phyloP scores from a whole-genome alignment of 2,329 filamentous ascomycete genomes.

The Metarhizium brunneum region DNA sequence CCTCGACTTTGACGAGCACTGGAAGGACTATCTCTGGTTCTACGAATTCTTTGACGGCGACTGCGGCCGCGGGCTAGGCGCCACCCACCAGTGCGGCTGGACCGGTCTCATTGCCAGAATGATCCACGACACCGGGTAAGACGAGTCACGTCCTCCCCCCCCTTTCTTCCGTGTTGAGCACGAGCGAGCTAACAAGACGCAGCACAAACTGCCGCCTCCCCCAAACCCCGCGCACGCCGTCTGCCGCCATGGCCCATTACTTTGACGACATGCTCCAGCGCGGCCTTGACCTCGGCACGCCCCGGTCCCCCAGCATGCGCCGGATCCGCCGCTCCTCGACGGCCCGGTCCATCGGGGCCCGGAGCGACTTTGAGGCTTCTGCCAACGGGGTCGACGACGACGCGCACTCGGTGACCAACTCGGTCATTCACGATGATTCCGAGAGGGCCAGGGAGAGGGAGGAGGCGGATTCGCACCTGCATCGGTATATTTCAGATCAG shows the following conservation, averaged over 20 bases:
- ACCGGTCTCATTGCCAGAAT: constrained; percentile 91
- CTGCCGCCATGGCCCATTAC: constrained; percentile 78
- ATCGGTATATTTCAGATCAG: constrained; percentile 74
- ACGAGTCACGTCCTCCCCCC: constrained; percentile 6
- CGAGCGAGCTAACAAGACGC: background rate
- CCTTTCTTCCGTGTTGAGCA: background rate
- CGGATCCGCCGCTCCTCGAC: constrained; percentile 71
- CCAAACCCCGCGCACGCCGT: constrained; percentile 84
- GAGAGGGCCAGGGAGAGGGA: constrained; percentile 38
- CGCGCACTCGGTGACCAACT: constrained; percentile 21
- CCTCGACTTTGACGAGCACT: constrained; percentile 84
- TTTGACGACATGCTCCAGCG: constrained; percentile 78
- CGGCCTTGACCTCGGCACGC: constrained; percentile 24
- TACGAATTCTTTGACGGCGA: constrained; percentile 97
- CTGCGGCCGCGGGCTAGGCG: constrained; percentile 77
- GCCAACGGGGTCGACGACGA: constrained; percentile 36
- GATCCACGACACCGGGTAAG: constrained; percentile 95
- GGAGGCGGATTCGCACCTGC: constrained; percentile 61
- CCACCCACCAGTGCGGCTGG: constrained; percentile 94
- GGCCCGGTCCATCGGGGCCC: constrained; percentile 70
- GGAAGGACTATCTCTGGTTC: constrained; percentile 83
- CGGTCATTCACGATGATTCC: constrained; percentile 24
- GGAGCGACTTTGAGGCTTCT: constrained; percentile 64
- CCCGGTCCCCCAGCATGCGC: constrained; percentile 27
- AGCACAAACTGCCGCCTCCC: constrained; percentile 84